Base-by-base conservation (phyloP, 2,329 filamentous ascomycete genomes). In the Fusarium abutilonis region DNA sequence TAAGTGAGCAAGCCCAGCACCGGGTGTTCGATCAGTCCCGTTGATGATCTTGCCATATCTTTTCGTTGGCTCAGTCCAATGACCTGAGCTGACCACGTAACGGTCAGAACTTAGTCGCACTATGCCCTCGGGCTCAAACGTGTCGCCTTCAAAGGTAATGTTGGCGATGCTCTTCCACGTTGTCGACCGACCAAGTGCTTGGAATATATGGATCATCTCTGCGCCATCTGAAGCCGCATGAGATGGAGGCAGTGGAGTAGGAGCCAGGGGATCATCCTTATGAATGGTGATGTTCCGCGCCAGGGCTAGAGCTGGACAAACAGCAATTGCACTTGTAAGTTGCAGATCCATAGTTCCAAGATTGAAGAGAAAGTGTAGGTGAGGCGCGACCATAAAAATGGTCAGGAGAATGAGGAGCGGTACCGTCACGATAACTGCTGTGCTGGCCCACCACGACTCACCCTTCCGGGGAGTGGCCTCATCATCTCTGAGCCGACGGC, bases 101-200 rank as follows among this genome's bases (percentile, higher is more conserved):
- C 79, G 77, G 38, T 81, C 73, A 17, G 73, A 60, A 7, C 76
- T 74, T 1, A 82, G 60, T 4, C 78, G 75, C 11, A 80, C 75
- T 42, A 83, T 77, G 4, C 81, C 80, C 56, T 83, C 81, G 2
- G 81, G 80, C 53, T 83, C 81, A 60, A 77, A 80, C 1, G 77
- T 77, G 52, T 82, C 76, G 26, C 78, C 80, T 49, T 82, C 72
- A 32, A 82, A 75, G 6, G 62, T 70, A 26, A 81, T 70, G 15
- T 77, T 78, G 9, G 74, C 74, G 4, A 83, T 68, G 17, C 76
- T 73, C 4, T 72, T 77, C 79, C 79, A 81, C 2, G 66, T 62
- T 1, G 79, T 81, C 1, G 76, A 74, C 15, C 79, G 77, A 6
- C 70, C 67, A 0, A 81, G 66, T 1, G 52, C 63, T 38, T 70